These are phyloP conservation scores for Rhynchospora breviuscula DNA, from an alignment of 176 grass and related monocot genomes.

Conservation along the genomic window DNA sequence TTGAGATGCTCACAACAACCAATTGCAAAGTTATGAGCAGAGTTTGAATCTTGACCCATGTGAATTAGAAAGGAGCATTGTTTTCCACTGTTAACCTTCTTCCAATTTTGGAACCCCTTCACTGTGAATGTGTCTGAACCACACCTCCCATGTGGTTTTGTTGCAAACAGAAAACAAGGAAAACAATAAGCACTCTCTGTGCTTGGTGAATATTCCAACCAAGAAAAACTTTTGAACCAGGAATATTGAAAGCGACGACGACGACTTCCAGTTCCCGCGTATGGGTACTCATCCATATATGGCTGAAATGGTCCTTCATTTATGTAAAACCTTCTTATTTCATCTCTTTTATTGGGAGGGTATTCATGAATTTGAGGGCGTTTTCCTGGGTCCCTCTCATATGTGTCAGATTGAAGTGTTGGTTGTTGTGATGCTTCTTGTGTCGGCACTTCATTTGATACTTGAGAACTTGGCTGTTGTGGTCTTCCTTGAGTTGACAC, in stretches of 20 bases:
- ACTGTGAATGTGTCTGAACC: conserved; percentile 5
- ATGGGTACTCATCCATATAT: not conserved
- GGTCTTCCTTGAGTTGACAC: too few species aligned
- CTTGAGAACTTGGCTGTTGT: too few species aligned
- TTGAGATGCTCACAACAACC: too few species aligned
- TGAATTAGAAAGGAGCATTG: not conserved
- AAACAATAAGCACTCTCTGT: conserved; percentile 11
- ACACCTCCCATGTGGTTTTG: not conserved
- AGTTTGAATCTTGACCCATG: not conserved
- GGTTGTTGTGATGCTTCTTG: too few species aligned
- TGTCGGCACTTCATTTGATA: too few species aligned
- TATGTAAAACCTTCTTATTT: not conserved
- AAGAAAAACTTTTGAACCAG: not conserved
- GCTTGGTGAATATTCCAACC: conserved; percentile 3
- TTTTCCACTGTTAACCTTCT: not conserved
- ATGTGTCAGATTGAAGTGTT: too few species aligned
- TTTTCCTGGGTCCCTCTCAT: too few species aligned
- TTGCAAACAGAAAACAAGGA: conserved; percentile 17
- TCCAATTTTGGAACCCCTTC: not conserved
- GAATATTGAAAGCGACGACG: not conserved
- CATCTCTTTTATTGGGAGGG: not conserved
- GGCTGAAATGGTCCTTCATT: conserved; percentile 10
- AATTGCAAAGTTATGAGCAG: too few species aligned
- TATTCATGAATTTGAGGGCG: not conserved
- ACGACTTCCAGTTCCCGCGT: not conserved